Base-by-base conservation (phyloP, 148 eudicot genomes). In the Tetragonia tetragonoides region DNA sequence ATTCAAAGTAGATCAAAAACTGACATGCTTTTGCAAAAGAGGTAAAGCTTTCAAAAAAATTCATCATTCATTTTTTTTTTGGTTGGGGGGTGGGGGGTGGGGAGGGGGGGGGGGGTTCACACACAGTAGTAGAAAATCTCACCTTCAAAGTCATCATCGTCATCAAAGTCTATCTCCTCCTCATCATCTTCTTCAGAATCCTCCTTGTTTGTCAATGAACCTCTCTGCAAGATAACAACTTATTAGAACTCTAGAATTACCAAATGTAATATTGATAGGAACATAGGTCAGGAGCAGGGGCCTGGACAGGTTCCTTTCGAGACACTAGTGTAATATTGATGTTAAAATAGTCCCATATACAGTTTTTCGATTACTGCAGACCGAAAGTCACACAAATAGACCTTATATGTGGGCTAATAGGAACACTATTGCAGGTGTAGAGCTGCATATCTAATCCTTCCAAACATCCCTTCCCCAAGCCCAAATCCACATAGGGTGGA, bases 121-220 rank as follows among this genome's bases (percentile, higher is more conserved):
- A n/a, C n/a, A 6, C 63, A 16, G 6, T 6, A 20, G 10, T 34
- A 41, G 79, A 71, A 15, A 20, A 28, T 38, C 40, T 54, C 23
- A 94, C 98, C 97, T 88, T 90, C 97, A 63, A 90, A 92, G 79
- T 94, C 97, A 3, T 89, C 97, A 5, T 89, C 94, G 74, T 91
- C 97, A 20, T 92, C 90, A 49, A 93, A 91, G 71, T 93, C 97
- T 8, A 91, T 89, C 68, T 94, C 95, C 56, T 92, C 97, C 28
- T 86, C 93, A 42, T 86, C 86, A 20, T 89, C 95, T 70, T 78
- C 95, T 15, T 92, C 94, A 40, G 87, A 88, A 67, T 78, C 93
- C 23, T 85, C 91, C 77, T 82, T 82, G 75, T 51, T 70, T 37
- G 89, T 79, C 72, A 85, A 73, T 67, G 89, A 57, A 80, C 90